A percentile compares a stretch with the other conserved stretches of the same genome.
Conservation (phyloP, 1,284 basidiomycete genomes). For the Fomitopsis pinicola region DNA sequence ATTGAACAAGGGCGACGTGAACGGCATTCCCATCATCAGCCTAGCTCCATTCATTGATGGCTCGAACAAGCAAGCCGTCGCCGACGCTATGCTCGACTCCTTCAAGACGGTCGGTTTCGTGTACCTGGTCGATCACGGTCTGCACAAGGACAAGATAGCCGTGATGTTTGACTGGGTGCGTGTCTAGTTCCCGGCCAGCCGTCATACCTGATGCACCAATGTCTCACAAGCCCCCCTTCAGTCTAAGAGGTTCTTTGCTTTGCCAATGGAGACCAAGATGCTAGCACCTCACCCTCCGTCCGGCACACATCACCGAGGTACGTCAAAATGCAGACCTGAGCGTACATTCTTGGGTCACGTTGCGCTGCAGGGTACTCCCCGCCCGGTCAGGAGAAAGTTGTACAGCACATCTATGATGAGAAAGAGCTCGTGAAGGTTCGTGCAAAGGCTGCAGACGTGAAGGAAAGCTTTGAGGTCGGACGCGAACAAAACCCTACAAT, state of each 20-base stretch:
- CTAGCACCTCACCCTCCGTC: constrained; percentile 54
- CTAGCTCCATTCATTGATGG: constrained; percentile 28
- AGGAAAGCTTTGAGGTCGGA: constrained; percentile 56
- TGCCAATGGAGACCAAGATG: constrained; percentile 46
- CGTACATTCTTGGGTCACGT: not conserved
- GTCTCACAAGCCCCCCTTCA: constrained; percentile 15
- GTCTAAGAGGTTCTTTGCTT: constrained; percentile 50
- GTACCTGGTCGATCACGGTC: constrained; percentile 38
- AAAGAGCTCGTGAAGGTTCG: constrained; percentile 33
- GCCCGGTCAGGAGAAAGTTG: constrained; percentile 42
- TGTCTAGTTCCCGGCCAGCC: not conserved
- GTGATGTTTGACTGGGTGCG: constrained; percentile 50
- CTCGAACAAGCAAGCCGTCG: constrained; percentile 23
- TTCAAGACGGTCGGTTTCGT: constrained; percentile 38
- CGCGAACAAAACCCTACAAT: constrained; percentile 40
- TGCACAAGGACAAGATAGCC: constrained; percentile 39
- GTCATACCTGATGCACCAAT: not conserved
- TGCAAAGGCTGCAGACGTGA: constrained; percentile 41
- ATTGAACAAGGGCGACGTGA: constrained; percentile 13
- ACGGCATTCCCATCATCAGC: constrained; percentile 25
- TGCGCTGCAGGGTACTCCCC: constrained; percentile 40
- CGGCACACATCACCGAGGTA: constrained; percentile 50
- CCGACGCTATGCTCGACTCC: constrained; percentile 27
- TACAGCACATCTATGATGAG: constrained; percentile 38
- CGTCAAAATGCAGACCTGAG: not conserved